Evolutionary conservation across 805 yeast genomes (phyloP).

Genomic region (Spathaspora boniae): DNA sequence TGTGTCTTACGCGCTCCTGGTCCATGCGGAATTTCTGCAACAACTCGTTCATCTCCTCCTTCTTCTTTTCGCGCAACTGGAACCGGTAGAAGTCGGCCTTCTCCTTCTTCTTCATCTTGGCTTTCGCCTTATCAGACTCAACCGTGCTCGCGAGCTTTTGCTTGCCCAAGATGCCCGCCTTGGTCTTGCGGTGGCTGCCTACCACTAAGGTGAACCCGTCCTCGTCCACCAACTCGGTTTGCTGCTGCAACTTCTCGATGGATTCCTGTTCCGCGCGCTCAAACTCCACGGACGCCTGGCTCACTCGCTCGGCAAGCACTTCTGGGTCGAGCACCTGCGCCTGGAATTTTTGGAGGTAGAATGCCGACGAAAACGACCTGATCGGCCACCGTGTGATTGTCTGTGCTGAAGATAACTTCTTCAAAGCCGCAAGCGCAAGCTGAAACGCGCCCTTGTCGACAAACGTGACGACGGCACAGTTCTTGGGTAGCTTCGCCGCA

Average conservation of each 20-base stretch:
- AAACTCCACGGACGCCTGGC: slow-evolving; percentile 62
- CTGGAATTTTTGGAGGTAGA: slow-evolving; percentile 39
- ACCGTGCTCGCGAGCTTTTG: slow-evolving; percentile 38
- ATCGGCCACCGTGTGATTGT: slow-evolving; percentile 38
- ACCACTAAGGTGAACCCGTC: slow-evolving; percentile 94
- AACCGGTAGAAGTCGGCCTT: slow-evolving; percentile 92
- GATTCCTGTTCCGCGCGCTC: slow-evolving; percentile 66
- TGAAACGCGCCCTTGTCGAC: slow-evolving; percentile 67
- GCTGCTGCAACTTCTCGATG: slow-evolving; percentile 49
- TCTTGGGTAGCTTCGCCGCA: slow-evolving; percentile 57
- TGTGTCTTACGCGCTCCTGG: slow-evolving; percentile 74
- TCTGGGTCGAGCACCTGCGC: slow-evolving; percentile 44
- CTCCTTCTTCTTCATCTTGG: slow-evolving; percentile 66
- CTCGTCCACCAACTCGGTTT: slow-evolving; percentile 72
- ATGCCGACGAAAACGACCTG: slow-evolving; percentile 25
- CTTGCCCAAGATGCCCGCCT: slow-evolving; percentile 64
- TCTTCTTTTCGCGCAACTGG: slow-evolving; percentile 92
- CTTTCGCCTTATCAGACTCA: slow-evolving; percentile 34
- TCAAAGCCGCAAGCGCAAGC: slow-evolving; percentile 62
- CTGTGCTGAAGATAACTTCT: slow-evolving; percentile 37
- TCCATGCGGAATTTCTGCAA: slow-evolving; percentile 83
- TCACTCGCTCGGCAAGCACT: slow-evolving; percentile 52
- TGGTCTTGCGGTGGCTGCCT: slow-evolving; percentile 78
- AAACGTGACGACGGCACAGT: slow-evolving; percentile 70
- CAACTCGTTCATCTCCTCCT: slow-evolving; percentile 86